Percentiles rank a stretch among this genome's conserved stretches.
phyloP scores from a whole-genome alignment of 371 early-diverging fungal genomes.

The Catenaria anguillulae region DNA sequence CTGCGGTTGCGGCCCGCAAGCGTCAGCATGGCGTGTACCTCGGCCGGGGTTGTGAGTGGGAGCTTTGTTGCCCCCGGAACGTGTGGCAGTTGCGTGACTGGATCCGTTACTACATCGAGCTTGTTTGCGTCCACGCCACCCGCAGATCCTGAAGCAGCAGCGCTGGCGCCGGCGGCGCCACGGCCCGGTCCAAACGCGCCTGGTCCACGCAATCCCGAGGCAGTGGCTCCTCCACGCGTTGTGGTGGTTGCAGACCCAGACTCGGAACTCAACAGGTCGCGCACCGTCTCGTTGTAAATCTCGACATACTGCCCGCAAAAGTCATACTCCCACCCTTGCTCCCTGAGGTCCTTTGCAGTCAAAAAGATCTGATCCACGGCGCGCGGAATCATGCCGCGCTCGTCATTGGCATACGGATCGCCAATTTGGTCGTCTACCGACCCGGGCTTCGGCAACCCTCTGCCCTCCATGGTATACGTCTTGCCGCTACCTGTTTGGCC shows the following conservation, averaged over 20 bases:
- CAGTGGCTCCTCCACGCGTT: no score
- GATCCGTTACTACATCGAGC: constrained; percentile 69
- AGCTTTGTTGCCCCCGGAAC: no score
- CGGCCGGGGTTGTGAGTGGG: constrained; percentile 57
- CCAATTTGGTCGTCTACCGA: constrained; percentile 15
- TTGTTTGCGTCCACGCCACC: no score
- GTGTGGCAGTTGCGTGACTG: constrained; percentile 54
- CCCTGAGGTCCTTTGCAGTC: constrained; percentile 47
- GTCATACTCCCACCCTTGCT: constrained; percentile 73
- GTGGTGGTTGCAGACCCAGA: no score
- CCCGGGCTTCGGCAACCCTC: constrained; percentile 4
- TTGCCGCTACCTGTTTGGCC: constrained; percentile 99
- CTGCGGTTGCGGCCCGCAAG: constrained; percentile 70
- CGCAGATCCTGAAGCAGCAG: no score
- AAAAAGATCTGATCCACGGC: constrained; percentile 75
- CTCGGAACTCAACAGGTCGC: constrained; percentile 86
- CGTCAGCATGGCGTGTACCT: constrained; percentile 51
- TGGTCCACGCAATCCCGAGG: no score
- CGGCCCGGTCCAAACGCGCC: no score
- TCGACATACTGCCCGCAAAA: constrained; percentile 82
- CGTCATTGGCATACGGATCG: constrained; percentile 20
- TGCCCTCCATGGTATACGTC: constrained; percentile 27
- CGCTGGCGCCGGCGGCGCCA: no score
- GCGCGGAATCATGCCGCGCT: constrained; percentile 75
- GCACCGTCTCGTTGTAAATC: constrained; percentile 91